Conservation (phyloP, 2,329 filamentous ascomycete genomes). For the Claviceps cyperi region DNA sequence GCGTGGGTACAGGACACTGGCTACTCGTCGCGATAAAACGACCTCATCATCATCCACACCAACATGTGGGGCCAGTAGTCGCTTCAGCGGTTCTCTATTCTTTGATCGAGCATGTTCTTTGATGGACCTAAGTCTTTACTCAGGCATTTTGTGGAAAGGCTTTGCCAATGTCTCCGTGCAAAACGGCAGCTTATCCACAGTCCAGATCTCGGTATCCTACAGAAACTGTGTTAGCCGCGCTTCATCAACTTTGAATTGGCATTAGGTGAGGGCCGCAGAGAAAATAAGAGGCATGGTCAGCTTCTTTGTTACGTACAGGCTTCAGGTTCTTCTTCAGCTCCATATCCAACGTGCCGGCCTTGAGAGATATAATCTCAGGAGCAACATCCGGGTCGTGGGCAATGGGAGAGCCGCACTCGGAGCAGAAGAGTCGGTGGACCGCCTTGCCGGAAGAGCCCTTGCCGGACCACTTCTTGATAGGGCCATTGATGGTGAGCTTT, state of each 20-base stretch:
- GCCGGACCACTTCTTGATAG: conserved; percentile 49
- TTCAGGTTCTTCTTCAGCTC: conserved; percentile 55
- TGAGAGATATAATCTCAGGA: conserved; percentile 54
- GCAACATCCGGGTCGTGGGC: conserved; percentile 57
- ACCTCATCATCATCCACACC: background rate
- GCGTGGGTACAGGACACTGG: background rate
- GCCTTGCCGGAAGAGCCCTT: conserved; percentile 44
- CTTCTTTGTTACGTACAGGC: conserved; percentile 30
- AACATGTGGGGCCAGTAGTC: background rate
- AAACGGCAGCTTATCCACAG: conserved; percentile 53
- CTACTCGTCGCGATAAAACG: background rate
- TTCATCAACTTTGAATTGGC: background rate
- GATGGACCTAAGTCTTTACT: conserved; percentile 22
- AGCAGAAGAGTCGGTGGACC: conserved; percentile 56
- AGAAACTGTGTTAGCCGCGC: background rate
- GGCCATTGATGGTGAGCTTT: conserved; percentile 47
- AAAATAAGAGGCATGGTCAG: background rate
- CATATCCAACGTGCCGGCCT: conserved; percentile 47
- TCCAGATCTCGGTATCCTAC: conserved; percentile 56
- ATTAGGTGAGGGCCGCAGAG: background rate
- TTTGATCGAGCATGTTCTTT: too few relatives aligned
- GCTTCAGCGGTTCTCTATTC: too few relatives aligned
- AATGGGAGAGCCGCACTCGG: conserved; percentile 54
- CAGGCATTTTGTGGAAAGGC: conserved; percentile 49
- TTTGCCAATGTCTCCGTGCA: conserved; percentile 51